Conservation (phyloP, 2,329 filamentous ascomycete species). For the Alternaria infectoria region DNA sequence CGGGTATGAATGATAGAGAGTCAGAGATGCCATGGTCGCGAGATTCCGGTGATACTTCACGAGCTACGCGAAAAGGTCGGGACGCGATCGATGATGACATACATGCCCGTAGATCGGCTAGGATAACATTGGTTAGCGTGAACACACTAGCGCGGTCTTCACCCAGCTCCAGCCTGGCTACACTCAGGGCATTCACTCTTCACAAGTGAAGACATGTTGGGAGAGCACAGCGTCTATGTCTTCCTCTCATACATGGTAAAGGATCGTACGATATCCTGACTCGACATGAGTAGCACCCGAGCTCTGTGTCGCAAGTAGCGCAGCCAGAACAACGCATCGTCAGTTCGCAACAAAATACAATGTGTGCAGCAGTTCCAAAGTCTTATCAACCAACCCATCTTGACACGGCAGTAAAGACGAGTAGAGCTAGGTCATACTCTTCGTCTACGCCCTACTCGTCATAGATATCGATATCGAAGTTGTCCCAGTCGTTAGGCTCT, state of each 20-base stretch:
- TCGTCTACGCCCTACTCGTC: not conserved
- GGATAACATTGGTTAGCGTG: not conserved
- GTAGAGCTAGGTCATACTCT: not conserved
- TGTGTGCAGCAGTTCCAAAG: not conserved
- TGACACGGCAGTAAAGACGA: not conserved
- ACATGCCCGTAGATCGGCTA: constrained; percentile 31
- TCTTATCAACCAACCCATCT: not conserved
- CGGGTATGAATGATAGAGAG: not conserved
- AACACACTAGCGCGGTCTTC: not conserved
- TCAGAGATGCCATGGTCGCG: constrained; percentile 12
- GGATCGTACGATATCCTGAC: not conserved
- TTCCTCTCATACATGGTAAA: not conserved
- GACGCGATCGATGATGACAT: constrained; percentile 43
- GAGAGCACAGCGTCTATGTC: not conserved
- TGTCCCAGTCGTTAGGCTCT: not conserved
- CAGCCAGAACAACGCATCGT: not conserved
- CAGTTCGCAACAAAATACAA: not conserved
- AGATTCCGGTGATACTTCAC: not conserved
- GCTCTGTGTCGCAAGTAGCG: not conserved
- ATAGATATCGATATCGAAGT: constrained; percentile 1
- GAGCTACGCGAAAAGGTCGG: constrained; percentile 6
- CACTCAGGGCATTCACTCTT: not conserved
- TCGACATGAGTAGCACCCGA: not conserved
- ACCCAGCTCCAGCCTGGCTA: not conserved
- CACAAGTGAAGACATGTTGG: not conserved